A percentile compares a stretch with the other conserved stretches of the same genome.
phyloP scores from a whole-genome alignment of 1,284 basidiomycete species.

The Boletus putidus region DNA sequence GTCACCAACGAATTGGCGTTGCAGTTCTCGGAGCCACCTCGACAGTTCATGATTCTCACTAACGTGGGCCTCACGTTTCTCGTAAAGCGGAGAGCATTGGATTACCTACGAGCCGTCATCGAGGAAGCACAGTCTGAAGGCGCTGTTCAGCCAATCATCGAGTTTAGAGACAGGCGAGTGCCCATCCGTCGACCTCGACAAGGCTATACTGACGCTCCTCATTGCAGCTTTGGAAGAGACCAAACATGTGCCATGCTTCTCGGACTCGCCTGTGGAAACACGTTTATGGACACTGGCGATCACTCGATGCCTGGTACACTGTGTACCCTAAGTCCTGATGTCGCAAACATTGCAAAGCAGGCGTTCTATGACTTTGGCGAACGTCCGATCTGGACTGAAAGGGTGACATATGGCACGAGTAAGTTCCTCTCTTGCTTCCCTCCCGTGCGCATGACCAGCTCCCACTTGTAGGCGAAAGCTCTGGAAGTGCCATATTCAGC shows the following conservation, averaged over 20 bases:
- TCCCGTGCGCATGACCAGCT: not conserved
- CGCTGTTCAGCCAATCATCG: slow-evolving; percentile 66
- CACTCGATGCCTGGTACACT: slow-evolving; percentile 51
- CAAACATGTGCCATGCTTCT: slow-evolving; percentile 93
- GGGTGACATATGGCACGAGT: slow-evolving; percentile 69
- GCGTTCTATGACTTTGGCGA: slow-evolving; percentile 85
- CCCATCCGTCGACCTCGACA: slow-evolving; percentile 6
- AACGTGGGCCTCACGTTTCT: slow-evolving; percentile 83
- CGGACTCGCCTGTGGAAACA: slow-evolving; percentile 73
- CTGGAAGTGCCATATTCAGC: slow-evolving; percentile 79
- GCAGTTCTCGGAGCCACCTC: slow-evolving; percentile 71
- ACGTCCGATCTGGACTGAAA: slow-evolving; percentile 74
- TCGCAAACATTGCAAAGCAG: slow-evolving; percentile 70
- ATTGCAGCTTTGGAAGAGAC: slow-evolving; percentile 75
- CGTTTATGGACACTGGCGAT: slow-evolving; percentile 60
- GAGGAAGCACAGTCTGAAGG: slow-evolving; percentile 70
- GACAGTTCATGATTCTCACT: slow-evolving; percentile 84
- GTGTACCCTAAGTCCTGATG: slow-evolving; percentile 55
- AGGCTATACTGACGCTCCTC: slow-evolving; percentile 5
- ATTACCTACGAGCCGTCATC: slow-evolving; percentile 73
- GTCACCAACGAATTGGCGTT: slow-evolving; percentile 78
- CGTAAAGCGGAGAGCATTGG: slow-evolving; percentile 80
- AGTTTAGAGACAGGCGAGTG: slow-evolving; percentile 68
- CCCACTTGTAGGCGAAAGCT: slow-evolving; percentile 53
- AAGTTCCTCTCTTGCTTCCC: slow-evolving; percentile 35